A percentile compares a stretch with the other conserved stretches of the same genome.
Conservation (phyloP, 225 moss, liverwort and hornwort species). For the Sphagnum tenellum region DNA sequence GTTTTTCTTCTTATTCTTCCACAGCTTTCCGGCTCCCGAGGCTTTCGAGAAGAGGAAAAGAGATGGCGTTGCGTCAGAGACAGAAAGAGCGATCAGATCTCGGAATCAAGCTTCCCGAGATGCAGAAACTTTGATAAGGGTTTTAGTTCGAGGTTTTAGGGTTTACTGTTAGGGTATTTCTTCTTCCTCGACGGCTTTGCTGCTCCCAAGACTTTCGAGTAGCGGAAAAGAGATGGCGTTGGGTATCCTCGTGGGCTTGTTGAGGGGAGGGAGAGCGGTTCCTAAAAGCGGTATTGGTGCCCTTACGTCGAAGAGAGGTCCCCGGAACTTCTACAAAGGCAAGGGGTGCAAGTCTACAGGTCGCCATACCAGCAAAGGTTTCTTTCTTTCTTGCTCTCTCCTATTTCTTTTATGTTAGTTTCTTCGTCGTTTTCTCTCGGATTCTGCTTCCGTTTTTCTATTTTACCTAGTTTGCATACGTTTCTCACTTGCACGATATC, state of each 20-base stretch:
- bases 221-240: slow-evolving; percentile 29
- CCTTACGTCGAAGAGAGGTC: slow-evolving; percentile 76
- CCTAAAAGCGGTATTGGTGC: slow-evolving; percentile 58
- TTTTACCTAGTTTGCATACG: no score
- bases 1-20: no score
- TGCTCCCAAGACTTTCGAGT: background rate
- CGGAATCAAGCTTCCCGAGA: no score
- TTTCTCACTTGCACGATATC: no score
- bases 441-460: background rate
- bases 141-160: no score
- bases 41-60: no score
- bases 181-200: no score
- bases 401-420: background rate
- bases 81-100: no score
- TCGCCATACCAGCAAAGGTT: slow-evolving; percentile 85
- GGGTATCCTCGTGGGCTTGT: slow-evolving; percentile 53
- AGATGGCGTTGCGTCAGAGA: no score
- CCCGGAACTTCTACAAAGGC: slow-evolving; percentile 80
- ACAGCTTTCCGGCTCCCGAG: no score
- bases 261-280: slow-evolving; percentile 56
- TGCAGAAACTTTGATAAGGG: no score
- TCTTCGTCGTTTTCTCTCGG: background rate
- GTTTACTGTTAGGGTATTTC: no score
- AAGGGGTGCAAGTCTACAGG: slow-evolving; percentile 88
- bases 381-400: background rate